Base-by-base conservation (phyloP, 1,284 basidiomycete species). In the Golubevia pallescens region DNA sequence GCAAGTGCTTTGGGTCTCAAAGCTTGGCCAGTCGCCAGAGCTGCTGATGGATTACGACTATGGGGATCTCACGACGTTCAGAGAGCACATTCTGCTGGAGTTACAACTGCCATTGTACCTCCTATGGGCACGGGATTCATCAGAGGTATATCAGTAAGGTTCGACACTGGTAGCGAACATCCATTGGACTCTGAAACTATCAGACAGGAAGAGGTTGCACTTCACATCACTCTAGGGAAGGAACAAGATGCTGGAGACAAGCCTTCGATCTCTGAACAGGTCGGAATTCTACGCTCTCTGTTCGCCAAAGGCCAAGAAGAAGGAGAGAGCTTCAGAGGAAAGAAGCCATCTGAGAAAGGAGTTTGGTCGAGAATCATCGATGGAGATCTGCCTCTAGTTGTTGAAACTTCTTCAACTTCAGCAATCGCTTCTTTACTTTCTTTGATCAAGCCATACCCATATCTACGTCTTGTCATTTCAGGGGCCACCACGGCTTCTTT, bases 31-130 rank as follows among this genome's bases (percentile, higher is more conserved):
- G 28, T 68, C 0, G 61, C 68, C 0, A 67, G 70, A 0, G 77
- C 78, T 3, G 77, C 67, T 1, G 80, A 82, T 54, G 78, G 75
- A 1, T 61, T 82, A 8, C 42, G 42, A 48, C 69, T 73, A 38
- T 77, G 64, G 53, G 77, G 75, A 13, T 77, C 77, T 0, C 70
- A 82, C 60, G 78, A 80, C 58, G 58, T 81, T 57, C 55, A 69
- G 8, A 69, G 71, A 5, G 78, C 78, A 8, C 71, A 77, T n/a
- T 74, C 80, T 3, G 67, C 69, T 13, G 80, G 80, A 28, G 73
- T 81, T 7, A 74, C 73, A 1, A 66, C 61, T 0, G 73, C 63
- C 1, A 63, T 82, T 56, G 69, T 67, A 14, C 68, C 70, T 53
- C 80, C 76, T 3, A 68, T 63, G 28, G 57, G 61, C 16, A 63